Evolutionary conservation across 2,329 filamentous ascomycete species (phyloP).

Genomic region (Penicillium sclerotigenum): DNA sequence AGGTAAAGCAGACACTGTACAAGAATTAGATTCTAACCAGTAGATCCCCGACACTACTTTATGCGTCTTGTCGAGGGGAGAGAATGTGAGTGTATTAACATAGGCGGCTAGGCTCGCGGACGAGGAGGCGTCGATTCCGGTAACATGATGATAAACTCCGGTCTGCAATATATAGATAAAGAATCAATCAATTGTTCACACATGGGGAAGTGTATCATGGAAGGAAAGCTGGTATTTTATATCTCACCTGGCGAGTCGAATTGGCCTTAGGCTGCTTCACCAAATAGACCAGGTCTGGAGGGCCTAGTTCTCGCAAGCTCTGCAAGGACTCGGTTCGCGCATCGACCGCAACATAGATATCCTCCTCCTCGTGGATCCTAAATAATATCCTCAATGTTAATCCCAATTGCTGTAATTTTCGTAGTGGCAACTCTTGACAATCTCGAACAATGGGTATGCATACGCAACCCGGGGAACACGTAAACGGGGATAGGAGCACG

Average conservation of each 20-base stretch:
- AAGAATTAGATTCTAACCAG: slow-evolving; percentile 58
- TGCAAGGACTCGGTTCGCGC: slow-evolving; percentile 85
- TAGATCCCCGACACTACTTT: slow-evolving; percentile 95
- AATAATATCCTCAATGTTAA: slow-evolving; percentile 20
- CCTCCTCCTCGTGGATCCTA: slow-evolving; percentile 89
- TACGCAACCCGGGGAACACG: slow-evolving; percentile 29
- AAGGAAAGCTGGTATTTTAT: background rate
- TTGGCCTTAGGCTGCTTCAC: slow-evolving; percentile 70
- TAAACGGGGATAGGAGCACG: slow-evolving; percentile 36
- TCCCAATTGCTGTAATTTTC: slow-evolving; percentile 2
- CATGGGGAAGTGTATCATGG: background rate
- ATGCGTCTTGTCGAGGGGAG: slow-evolving; percentile 74
- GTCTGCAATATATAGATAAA: slow-evolving; percentile 51
- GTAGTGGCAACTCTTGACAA: slow-evolving; percentile 3
- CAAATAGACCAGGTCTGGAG: slow-evolving; percentile 91
- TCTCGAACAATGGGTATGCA: slow-evolving; percentile 17
- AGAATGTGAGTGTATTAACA: slow-evolving; percentile 95
- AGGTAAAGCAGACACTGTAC: background rate
- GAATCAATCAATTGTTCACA: slow-evolving; percentile 4
- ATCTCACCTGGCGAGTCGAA: slow-evolving; percentile 54
- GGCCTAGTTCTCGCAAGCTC: slow-evolving; percentile 84
- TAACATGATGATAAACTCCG: slow-evolving; percentile 97
- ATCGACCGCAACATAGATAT: slow-evolving; percentile 81
- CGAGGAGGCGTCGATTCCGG: slow-evolving; percentile 92
- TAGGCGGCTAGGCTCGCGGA: slow-evolving; percentile 96